Conservation (phyloP, 345 rosid species). For the Gossypium mustelinum region DNA sequence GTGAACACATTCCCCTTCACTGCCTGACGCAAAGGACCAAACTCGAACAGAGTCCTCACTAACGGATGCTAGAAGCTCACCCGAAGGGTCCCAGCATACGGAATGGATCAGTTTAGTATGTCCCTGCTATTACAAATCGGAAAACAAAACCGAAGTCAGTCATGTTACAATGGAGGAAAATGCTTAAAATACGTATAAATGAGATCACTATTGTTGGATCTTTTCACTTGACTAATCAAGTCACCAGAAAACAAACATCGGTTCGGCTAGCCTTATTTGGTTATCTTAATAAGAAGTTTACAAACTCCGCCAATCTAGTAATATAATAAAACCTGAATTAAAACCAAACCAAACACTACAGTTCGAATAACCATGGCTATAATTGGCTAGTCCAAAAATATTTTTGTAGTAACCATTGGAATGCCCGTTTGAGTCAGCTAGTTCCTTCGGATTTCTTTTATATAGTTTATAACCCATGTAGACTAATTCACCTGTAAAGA, state of each 20-base stretch:
- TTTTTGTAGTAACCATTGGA: no score
- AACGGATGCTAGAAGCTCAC: conserved; percentile 80
- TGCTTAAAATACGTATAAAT: neutral
- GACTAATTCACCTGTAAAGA: conserved; percentile 57
- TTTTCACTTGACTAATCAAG: no score
- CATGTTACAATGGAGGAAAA: neutral
- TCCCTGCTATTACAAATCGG: conserved; percentile 43
- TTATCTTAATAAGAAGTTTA: no score
- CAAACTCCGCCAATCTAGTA: no score
- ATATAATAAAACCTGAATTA: no score
- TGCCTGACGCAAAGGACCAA: conserved; percentile 76
- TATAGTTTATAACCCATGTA: neutral
- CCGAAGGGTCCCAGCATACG: conserved; percentile 88
- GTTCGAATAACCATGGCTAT: no score
- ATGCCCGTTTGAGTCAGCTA: neutral
- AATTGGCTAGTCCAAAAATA: no score
- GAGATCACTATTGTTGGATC: no score
- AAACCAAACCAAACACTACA: no score
- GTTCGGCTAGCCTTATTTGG: no score
- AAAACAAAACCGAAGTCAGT: neutral
- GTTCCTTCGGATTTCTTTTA: neutral
- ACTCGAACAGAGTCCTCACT: conserved; percentile 93
- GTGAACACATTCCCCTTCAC: conserved; percentile 83
- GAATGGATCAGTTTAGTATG: conserved; percentile 72
- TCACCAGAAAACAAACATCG: no score